Evolutionary conservation across 768 basidiomycete genomes (phyloP).

Genomic region (Suillus decipiens): DNA sequence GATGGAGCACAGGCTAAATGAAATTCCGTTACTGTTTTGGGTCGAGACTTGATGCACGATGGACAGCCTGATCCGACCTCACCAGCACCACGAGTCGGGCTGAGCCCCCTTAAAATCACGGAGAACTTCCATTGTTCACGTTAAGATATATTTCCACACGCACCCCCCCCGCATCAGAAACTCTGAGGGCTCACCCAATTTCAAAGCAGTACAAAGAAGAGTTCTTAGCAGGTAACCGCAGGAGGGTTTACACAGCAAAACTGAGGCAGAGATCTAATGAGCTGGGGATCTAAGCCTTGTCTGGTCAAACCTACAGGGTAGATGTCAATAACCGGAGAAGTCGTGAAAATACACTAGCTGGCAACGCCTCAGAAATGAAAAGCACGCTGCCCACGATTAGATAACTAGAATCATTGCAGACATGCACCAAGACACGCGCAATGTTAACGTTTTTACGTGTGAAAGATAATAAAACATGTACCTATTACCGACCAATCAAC

Average conservation of each 20-base stretch:
- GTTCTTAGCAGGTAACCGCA: background rate
- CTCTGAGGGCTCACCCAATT: background rate
- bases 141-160: background rate
- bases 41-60: background rate
- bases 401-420: background rate
- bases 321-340: background rate
- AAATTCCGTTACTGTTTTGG: conserved; percentile 1
- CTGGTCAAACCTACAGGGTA: background rate
- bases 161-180: background rate
- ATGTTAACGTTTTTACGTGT: conserved; percentile 2
- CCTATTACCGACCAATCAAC: background rate
- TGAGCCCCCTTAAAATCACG: conserved; percentile 8
- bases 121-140: background rate
- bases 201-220: conserved; percentile 5
- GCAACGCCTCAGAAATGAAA: conserved; percentile 5
- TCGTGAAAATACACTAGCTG: background rate
- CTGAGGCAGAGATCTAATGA: background rate
- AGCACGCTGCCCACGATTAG: conserved; percentile 3
- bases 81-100: conserved; percentile 5
- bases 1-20: background rate
- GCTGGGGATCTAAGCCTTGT: background rate
- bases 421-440: background rate
- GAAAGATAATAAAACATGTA: background rate
- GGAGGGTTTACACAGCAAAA: conserved; percentile 3
- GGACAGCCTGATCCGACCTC: conserved; percentile 4